Base-by-base conservation (phyloP, 2,329 filamentous ascomycete genomes). In the Penicillium polonicum region DNA sequence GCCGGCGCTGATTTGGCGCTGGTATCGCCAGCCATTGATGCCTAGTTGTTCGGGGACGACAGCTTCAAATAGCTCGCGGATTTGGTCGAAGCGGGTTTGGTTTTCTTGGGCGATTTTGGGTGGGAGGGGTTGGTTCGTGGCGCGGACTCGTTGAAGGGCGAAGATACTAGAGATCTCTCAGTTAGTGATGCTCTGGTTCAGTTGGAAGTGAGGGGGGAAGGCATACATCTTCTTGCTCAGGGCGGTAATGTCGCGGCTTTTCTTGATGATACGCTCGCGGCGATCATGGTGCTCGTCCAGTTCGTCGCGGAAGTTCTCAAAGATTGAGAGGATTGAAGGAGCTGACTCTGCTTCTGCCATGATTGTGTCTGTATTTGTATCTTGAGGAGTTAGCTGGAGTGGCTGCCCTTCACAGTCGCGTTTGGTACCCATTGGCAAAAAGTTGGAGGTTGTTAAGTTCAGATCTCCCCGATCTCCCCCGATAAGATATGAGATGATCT, bases 211-310 rank as follows among this genome's bases (percentile, higher is more conserved):
- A 4, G 36, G 21, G 21, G 17, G 82, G 29, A 4, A 17, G 21
- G 21, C 82, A 78, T 76, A 96, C 92, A 97, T 95, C 79, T 97
- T 99, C 82, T 99, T 99, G 76, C 91, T 96, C 53, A 92, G 81
- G 0, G 91, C 92, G 7, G 94, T 99, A 58, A 99, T 90, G 74
- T 99, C 94, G 61, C 93, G 83, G 9, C 91, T 95, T 2, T 88
- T 88, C 79, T 97, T 99, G 70, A 95, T 90, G 65, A 96, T 86
- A 52, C 89, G 85, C 78, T 97, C 92, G 56, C 92, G 85, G 17
- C 94, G 88, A 76, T 97, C 94, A 74, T 99, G 91, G 72, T 97
- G 93, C 76, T 94, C 86, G 70, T 99, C 94, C 29, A 99, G 82
- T 76, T 97, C 92, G 68, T 88, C 83, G 51, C 92, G 88, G 73